Base-by-base conservation (phyloP, 1,284 basidiomycete species). In the Athelia psychrophila region DNA sequence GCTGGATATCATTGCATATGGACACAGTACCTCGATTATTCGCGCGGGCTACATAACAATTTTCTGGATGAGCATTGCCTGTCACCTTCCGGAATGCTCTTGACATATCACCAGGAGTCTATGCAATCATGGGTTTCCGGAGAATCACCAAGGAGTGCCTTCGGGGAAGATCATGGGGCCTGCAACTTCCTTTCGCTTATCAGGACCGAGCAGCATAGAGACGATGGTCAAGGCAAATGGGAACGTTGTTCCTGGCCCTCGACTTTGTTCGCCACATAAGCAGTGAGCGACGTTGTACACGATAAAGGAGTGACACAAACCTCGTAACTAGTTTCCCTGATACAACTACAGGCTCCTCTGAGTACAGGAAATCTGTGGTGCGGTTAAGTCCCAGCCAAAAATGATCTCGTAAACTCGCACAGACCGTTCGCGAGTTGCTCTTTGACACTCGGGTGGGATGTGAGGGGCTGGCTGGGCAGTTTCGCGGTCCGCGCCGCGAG, bases 191-290 rank as follows among this genome's bases (percentile, higher is more conserved):
- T 77, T 74, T 4, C 88, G 73, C 67, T 85, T 91, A 33, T 79
- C 78, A 33, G 72, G 62, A 3, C 92, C 92, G 48, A 79, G 81
- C 1, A 91, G 74, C 22, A 80, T 62, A 60, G 90, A 88, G 23
- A 92, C 83, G 44, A 93, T 66, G 33, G 81, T 80, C 44, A 94
- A 73, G 0, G 87, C 85, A 60, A 92, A 93, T 2, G 82, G 81
- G 58, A 94, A 90, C 0, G 83, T 73, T 0, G 91, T 93, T 12
- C 88, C 90, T 56, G 91, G 92, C 2, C 91, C 91, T 23, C 91
- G 88, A 62, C 88, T 91, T 47, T 44, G 30, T 33, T 2, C 47
- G 27, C 42, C 20, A 22, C 40, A 13, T 30, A 20, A 35, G 35
- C 42, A 44, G 8, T 27, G 23, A 48, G 48, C 13, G 46, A 40